These are phyloP conservation scores for Pythium aquatile DNA, from an alignment of 352 stramenopile species.

Conservation along the genomic window DNA sequence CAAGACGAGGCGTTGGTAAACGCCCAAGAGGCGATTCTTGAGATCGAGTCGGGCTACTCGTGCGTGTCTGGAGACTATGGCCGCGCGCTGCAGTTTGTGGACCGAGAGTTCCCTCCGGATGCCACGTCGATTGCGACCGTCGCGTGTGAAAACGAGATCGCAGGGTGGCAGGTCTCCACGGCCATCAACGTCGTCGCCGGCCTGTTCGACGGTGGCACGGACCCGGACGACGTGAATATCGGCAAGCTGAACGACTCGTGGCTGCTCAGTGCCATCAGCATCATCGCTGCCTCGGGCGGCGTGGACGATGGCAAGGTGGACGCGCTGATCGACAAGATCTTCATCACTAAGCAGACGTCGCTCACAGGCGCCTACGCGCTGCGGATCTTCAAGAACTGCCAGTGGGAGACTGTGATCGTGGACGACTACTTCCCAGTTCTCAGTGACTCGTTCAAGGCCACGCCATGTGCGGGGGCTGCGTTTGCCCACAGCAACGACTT, in stretches of 20 bases:
- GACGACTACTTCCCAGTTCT: slow-evolving; percentile 91
- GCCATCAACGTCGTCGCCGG: slow-evolving; percentile 87
- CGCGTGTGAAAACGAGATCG: slow-evolving; percentile 44
- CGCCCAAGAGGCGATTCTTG: slow-evolving; percentile 73
- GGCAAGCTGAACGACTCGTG: slow-evolving; percentile 87
- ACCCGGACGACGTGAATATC: slow-evolving; percentile 87
- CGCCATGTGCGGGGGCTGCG: slow-evolving; percentile 68
- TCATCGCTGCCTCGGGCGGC: slow-evolving; percentile 86
- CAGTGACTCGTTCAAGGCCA: slow-evolving; percentile 41
- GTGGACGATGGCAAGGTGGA: slow-evolving; percentile 90
- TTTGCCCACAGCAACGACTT: slow-evolving; percentile 87
- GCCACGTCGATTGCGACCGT: slow-evolving; percentile 72
- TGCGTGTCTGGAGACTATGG: slow-evolving; percentile 76
- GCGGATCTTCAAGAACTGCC: slow-evolving; percentile 89
- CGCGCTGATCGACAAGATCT: slow-evolving; percentile 86
- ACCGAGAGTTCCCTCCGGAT: slow-evolving; percentile 87
- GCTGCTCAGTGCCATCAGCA: slow-evolving; percentile 90
- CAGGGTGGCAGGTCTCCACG: slow-evolving; percentile 79
- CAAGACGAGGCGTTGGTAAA: slow-evolving; percentile 82
- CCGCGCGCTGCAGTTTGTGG: slow-evolving; percentile 83
- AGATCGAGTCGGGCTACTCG: slow-evolving; percentile 85
- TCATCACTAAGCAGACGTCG: slow-evolving; percentile 89
- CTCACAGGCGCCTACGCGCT: slow-evolving; percentile 91
- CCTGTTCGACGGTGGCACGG: slow-evolving; percentile 90
- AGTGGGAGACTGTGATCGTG: slow-evolving; percentile 92